phyloP scores from a whole-genome alignment of 1,284 basidiomycete genomes.

The Cutaneotrichosporon arboriforme region DNA sequence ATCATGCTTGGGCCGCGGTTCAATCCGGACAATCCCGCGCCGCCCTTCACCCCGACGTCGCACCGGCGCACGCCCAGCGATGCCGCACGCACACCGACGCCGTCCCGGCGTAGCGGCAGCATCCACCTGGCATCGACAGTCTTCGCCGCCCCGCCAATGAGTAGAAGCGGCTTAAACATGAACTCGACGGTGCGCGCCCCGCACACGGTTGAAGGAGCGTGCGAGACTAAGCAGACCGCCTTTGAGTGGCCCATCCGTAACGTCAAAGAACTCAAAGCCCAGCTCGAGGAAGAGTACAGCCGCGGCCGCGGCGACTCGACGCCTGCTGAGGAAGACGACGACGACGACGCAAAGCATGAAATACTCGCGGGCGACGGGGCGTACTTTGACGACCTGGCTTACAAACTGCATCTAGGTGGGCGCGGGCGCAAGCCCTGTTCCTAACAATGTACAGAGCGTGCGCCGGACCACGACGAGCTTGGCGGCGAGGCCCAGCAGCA shows the following conservation, averaged over 20 bases:
- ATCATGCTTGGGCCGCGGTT: background rate
- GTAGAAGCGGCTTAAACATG: background rate
- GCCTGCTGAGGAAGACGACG: slow-evolving; percentile 13
- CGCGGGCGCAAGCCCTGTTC: background rate
- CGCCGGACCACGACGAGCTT: background rate
- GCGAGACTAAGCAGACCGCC: slow-evolving; percentile 20
- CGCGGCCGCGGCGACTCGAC: slow-evolving; percentile 15
- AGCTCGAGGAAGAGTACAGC: slow-evolving; percentile 19
- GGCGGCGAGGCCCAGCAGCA: background rate
- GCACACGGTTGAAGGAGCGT: slow-evolving; percentile 6
- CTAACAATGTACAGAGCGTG: slow-evolving; percentile 14
- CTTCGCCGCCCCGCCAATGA: slow-evolving; percentile 1
- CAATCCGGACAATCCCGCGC: slow-evolving; percentile 18
- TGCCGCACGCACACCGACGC: slow-evolving; percentile 8
- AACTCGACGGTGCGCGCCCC: background rate
- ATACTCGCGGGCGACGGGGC: slow-evolving; percentile 58
- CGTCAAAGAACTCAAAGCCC: slow-evolving; percentile 15
- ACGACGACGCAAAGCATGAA: slow-evolving; percentile 53
- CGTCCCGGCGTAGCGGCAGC: slow-evolving; percentile 6
- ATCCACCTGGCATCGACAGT: slow-evolving; percentile 15
- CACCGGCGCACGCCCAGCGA: too few species aligned
- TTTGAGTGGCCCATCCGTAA: slow-evolving; percentile 28
- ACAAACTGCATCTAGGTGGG: slow-evolving; percentile 54
- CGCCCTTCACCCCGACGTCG: background rate
- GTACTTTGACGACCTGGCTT: slow-evolving; percentile 64